Conservation (phyloP, 1,139 yeast species). For the Suhomyces chickasaworum region DNA sequence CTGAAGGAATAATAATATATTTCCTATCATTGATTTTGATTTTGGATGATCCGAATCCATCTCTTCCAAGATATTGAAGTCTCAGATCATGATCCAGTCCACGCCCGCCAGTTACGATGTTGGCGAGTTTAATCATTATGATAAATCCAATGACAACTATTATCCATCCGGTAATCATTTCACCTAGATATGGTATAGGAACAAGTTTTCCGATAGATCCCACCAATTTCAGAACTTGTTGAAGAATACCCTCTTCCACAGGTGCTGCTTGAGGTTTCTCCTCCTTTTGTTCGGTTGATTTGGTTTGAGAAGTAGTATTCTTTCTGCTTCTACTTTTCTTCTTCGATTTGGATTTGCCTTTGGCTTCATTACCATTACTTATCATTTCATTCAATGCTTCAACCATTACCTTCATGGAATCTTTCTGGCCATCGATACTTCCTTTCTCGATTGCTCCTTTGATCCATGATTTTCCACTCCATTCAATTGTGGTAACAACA, state of each 20-base stretch:
- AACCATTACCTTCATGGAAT: constrained; percentile 59
- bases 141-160: constrained; percentile 21
- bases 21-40: constrained; percentile 44
- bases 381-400: constrained; percentile 58
- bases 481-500: constrained; percentile 70
- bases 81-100: background rate
- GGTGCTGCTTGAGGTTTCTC: constrained; percentile 17
- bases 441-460: constrained; percentile 93
- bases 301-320: constrained; percentile 19
- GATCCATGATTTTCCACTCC: constrained; percentile 95
- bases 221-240: constrained; percentile 28
- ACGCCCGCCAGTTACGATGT: constrained; percentile 12
- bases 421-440: constrained; percentile 85
- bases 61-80: constrained; percentile 8
- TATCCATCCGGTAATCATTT: constrained; percentile 28
- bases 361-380: constrained; percentile 14
- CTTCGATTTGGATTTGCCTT: constrained; percentile 21
- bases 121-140: constrained; percentile 8
- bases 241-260: constrained; percentile 16
- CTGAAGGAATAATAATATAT: constrained; percentile 49
- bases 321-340: constrained; percentile 28
- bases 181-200: constrained; percentile 34
- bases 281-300: constrained; percentile 12
- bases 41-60: constrained; percentile 20
- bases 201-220: constrained; percentile 32